Percentiles rank a stretch among this genome's conserved stretches.
Evolutionary conservation across 2,329 filamentous ascomycete genomes (phyloP).

Genomic region (Chrysosporium queenslandicum): DNA sequence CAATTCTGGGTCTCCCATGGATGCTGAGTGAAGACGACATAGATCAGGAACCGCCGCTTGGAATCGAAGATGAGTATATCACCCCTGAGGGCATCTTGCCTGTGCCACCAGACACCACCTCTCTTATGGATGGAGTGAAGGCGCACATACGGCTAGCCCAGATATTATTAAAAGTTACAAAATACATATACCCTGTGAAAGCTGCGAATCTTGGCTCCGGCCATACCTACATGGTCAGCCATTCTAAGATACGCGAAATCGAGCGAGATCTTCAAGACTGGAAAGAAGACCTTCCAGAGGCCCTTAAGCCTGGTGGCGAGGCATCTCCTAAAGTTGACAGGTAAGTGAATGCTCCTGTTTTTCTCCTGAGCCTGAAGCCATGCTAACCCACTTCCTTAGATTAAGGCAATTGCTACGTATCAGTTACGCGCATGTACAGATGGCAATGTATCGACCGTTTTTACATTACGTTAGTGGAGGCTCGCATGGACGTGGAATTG

Average conservation of each 20-base stretch:
- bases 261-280: conserved; percentile 54
- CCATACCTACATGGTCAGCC: conserved; percentile 52
- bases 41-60: conserved; percentile 40
- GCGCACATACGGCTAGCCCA: conserved; percentile 49
- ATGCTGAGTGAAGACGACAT: conserved; percentile 44
- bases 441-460: conserved; percentile 56
- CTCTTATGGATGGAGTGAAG: conserved; percentile 51
- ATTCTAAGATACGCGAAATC: conserved; percentile 54
- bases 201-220: conserved; percentile 36
- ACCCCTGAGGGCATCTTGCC: conserved; percentile 39
- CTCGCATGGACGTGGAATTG: conserved; percentile 43
- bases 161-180: conserved; percentile 52
- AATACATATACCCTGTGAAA: conserved; percentile 55
- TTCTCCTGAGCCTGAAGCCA: conserved; percentile 19
- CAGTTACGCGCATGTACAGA: conserved; percentile 54
- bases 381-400: conserved; percentile 27
- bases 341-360: conserved; percentile 41
- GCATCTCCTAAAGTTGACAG: conserved; percentile 63
- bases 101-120: conserved; percentile 46
- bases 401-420: conserved; percentile 53
- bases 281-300: conserved; percentile 59
- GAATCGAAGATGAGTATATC: conserved; percentile 41
- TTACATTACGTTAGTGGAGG: conserved; percentile 52
- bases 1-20: conserved; percentile 40
- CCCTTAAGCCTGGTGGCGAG: conserved; percentile 69